Conservation (phyloP, 148 eudicot genomes). For the Cornus controversa region DNA sequence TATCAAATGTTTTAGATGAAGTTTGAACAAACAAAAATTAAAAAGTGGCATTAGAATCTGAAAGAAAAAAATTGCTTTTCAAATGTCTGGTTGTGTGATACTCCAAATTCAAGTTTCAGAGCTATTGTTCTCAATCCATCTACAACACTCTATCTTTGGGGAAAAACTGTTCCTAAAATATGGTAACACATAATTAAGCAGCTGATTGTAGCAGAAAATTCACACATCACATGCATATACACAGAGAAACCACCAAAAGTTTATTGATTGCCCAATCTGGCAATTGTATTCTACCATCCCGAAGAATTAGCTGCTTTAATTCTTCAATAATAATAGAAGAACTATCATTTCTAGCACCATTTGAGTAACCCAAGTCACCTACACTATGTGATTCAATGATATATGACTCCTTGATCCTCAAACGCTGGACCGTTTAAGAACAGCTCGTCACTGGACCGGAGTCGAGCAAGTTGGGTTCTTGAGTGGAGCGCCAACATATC, state of each 20-base stretch:
- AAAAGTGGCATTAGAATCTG: no score
- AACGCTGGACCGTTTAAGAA: constrained; percentile 99
- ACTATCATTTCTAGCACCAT: constrained; percentile 23
- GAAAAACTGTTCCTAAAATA: constrained; percentile 53
- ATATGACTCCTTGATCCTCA: constrained; percentile 60
- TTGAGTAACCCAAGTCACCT: constrained; percentile 26
- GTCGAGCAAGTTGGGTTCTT: no score
- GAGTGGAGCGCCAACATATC: no score
- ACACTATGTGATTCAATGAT: constrained; percentile 45
- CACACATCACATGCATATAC: no score
- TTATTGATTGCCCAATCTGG: no score
- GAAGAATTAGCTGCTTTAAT: constrained; percentile 50
- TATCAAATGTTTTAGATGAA: no score
- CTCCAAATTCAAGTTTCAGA: constrained; percentile 91
- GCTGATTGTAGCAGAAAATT: no score
- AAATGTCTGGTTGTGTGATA: constrained; percentile 84
- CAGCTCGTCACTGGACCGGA: no score
- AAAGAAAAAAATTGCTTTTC: no score
- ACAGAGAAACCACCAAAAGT: no score
- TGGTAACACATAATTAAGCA: no score
- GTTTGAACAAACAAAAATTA: no score
- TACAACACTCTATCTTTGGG: constrained; percentile 67
- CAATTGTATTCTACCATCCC: constrained; percentile 61
- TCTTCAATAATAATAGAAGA: constrained; percentile 35
- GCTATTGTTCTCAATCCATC: constrained; percentile 95